These are phyloP conservation scores for Williopsis jadinii DNA, from an alignment of 1,139 yeast genomes.

Conservation along the genomic window DNA sequence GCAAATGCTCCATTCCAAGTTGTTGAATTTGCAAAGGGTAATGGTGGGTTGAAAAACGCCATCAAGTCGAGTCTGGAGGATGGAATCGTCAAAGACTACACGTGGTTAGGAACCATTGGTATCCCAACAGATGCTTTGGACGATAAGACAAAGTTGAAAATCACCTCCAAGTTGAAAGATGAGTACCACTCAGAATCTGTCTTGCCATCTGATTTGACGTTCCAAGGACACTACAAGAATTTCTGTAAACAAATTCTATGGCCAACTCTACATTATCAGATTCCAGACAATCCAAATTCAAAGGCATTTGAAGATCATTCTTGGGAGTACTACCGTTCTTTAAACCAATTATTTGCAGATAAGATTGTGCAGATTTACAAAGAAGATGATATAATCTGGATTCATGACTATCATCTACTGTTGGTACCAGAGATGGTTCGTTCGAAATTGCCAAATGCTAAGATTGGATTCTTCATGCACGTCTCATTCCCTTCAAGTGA, in stretches of 20 bases:
- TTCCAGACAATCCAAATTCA: constrained; percentile 90
- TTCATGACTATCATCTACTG: constrained; percentile 89
- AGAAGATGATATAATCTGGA: constrained; percentile 75
- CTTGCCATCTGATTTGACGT: constrained; percentile 67
- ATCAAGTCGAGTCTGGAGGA: constrained; percentile 49
- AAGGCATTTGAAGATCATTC: constrained; percentile 95
- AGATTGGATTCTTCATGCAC: constrained; percentile 87
- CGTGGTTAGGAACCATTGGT: constrained; percentile 88
- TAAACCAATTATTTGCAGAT: constrained; percentile 79
- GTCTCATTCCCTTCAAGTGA: constrained; percentile 95
- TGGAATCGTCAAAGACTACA: constrained; percentile 34
- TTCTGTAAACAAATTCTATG: constrained; percentile 91
- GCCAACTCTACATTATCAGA: constrained; percentile 96
- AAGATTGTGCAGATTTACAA: constrained; percentile 57
- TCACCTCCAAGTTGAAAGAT: constrained; percentile 37
- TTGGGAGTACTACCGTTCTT: constrained; percentile 73
- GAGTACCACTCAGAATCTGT: constrained; percentile 60
- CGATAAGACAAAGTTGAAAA: constrained; percentile 40
- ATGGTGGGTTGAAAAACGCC: constrained; percentile 85
- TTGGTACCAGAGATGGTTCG: constrained; percentile 84
- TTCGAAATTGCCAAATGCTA: constrained; percentile 67
- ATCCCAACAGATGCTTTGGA: constrained; percentile 86
- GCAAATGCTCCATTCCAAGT: constrained; percentile 73
- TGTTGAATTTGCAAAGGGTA: constrained; percentile 66
- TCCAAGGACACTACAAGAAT: constrained; percentile 83